Percentiles rank a stretch among this genome's conserved stretches.
Evolutionary conservation across 2,329 filamentous ascomycete genomes (phyloP).

Genomic region (Pseudophaeomoniella oleicola): DNA sequence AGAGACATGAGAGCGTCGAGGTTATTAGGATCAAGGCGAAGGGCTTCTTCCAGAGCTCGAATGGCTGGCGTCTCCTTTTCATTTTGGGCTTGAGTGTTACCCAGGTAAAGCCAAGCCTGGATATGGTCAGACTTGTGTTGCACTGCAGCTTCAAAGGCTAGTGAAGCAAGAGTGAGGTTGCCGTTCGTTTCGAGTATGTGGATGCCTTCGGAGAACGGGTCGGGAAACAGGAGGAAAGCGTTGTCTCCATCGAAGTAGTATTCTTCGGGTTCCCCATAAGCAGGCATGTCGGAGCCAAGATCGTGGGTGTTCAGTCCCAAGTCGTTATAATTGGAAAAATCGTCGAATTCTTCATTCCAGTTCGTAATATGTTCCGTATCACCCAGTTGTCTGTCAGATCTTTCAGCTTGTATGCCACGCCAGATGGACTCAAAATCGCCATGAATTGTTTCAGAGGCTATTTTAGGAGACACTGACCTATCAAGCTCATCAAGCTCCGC

Average conservation of each 20-base stretch:
- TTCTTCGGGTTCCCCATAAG: slow-evolving; percentile 25
- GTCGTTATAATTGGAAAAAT: slow-evolving; percentile 68
- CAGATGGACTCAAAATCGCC: slow-evolving; percentile 77
- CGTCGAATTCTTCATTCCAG: slow-evolving; percentile 54
- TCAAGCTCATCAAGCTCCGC: slow-evolving; percentile 81
- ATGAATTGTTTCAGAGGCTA: slow-evolving; percentile 54
- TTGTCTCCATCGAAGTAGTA: slow-evolving; percentile 96
- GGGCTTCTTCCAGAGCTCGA: slow-evolving; percentile 76
- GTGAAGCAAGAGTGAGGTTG: slow-evolving; percentile 79
- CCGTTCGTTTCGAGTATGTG: slow-evolving; percentile 88
- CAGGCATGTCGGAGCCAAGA: slow-evolving; percentile 9
- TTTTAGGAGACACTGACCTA: slow-evolving; percentile 49
- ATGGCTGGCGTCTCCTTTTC: slow-evolving; percentile 97
- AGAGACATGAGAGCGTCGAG: slow-evolving; percentile 85
- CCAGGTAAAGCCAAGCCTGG: slow-evolving; percentile 86
- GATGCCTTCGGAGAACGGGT: slow-evolving; percentile 85
- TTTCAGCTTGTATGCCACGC: slow-evolving; percentile 31
- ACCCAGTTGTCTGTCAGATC: slow-evolving; percentile 41
- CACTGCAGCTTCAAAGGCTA: slow-evolving; percentile 91
- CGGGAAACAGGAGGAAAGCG: slow-evolving; percentile 62
- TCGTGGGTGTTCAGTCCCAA: slow-evolving; percentile 49
- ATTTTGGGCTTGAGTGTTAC: slow-evolving; percentile 89
- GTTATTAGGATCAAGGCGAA: slow-evolving; percentile 78
- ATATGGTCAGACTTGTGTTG: slow-evolving; percentile 79
- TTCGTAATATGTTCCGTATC: slow-evolving; percentile 44